These are phyloP conservation scores for Glycine tomentella DNA, from an alignment of 306 rosid species.

Conservation along the genomic window DNA sequence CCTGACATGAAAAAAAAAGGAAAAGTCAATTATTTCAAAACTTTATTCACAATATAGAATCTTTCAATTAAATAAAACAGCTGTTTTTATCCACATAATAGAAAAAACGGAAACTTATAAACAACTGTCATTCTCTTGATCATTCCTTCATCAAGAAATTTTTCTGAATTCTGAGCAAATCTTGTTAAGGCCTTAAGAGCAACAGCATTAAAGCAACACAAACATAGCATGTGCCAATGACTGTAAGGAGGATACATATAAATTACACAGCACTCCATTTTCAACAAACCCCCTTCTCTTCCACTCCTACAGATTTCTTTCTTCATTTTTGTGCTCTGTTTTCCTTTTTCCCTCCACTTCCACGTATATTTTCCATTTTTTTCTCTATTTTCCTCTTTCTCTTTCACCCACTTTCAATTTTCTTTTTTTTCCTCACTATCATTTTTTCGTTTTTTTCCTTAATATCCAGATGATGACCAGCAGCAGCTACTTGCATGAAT, in stretches of 20 bases:
- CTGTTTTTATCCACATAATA: neutral
- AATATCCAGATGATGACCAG: too few species aligned
- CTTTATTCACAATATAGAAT: neutral
- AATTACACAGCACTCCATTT: neutral
- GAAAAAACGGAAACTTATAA: neutral
- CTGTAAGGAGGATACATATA: neutral
- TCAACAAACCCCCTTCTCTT: too few species aligned
- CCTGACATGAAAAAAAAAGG: constrained; percentile 49
- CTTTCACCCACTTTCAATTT: too few species aligned
- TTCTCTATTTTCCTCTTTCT: too few species aligned
- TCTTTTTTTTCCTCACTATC: too few species aligned
- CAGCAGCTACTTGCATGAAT: too few species aligned
- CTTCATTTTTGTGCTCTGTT: too few species aligned
- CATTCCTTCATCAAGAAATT: constrained; percentile 30
- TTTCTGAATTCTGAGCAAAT: neutral
- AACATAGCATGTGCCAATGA: neutral
- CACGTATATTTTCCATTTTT: too few species aligned
- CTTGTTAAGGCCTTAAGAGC: neutral
- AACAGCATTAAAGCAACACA: constrained; percentile 12
- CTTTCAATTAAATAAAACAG: constrained; percentile 22
- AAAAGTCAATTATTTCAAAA: constrained; percentile 38
- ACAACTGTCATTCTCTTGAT: constrained; percentile 17
- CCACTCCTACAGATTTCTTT: too few species aligned
- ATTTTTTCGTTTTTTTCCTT: too few species aligned
- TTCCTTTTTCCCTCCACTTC: too few species aligned